Evolutionary conservation across 441 rosid species (phyloP), one percentile per base, ranked within the genome.

Genomic region (Brassica balearica): DNA sequence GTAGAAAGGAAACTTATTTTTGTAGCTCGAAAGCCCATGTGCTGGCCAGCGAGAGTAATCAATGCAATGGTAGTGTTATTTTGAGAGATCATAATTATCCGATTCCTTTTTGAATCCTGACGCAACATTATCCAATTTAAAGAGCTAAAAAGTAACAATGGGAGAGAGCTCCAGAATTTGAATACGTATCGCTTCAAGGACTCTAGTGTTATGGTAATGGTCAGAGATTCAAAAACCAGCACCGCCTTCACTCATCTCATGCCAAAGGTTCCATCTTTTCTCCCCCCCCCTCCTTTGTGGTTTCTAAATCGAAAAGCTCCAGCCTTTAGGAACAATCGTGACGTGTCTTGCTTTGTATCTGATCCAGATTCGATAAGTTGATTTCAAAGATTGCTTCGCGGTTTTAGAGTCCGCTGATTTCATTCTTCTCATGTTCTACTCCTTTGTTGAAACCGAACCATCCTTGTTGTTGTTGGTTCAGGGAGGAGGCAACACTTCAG

Each of bases 401-500:
- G 46, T 41, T 41, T 43, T 43, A 14, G 51, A 4, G 51, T 43
- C 53, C 11, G 53, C 11, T 46, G 53, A 46, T 46, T 43, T 43
- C 51, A 43, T 41, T 9, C 2, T 51, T 14, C 56, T 48, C 56
- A n/a, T n/a, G 17, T 1, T n/a, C 19, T 51, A 5, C 7, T 51
- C 7, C 58, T 51, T 4, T 2, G 8, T 51, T 51, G 58, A 51
- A 51, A 14, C 58, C 58, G 3, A 5, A 51, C 58, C 1, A 51
- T 51, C 58, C 58, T 51, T 51, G 20, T 51, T 43, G 51, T 51
- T 15, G 23, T 53, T 64, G 23, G 71, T 22, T 73, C 8, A 14
- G 34, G 48, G 41, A 14, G 14, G 19, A 12, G 10, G 22, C 19
- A 12, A n/a, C 9, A 6, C 32, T 10, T 70, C 0, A 23, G 65